Percentiles rank a stretch among this genome's conserved stretches.
Evolutionary conservation across 2,329 filamentous ascomycete species (phyloP).

Genomic region (Colletotrichum chrysophilum): DNA sequence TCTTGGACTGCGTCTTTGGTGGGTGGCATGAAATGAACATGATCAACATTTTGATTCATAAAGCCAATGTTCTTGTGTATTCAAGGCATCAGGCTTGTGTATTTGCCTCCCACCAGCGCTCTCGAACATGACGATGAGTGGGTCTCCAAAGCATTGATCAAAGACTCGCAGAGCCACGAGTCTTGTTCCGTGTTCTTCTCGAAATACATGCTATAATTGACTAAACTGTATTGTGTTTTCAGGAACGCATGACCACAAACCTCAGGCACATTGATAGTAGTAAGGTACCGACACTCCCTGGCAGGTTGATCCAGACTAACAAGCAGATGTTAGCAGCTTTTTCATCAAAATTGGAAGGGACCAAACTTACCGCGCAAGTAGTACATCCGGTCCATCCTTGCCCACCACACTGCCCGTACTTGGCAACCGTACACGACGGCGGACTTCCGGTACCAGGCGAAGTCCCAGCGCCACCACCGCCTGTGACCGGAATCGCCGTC

Average conservation of each 20-base stretch:
- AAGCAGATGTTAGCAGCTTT: background rate
- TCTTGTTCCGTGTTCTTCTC: background rate
- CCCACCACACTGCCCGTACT: constrained; percentile 45
- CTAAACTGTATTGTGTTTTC: rapidly evolving
- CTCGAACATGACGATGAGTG: background rate
- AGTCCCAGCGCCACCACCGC: background rate
- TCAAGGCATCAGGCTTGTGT: background rate
- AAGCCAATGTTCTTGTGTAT: background rate
- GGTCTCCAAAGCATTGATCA: background rate
- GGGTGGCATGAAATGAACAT: background rate
- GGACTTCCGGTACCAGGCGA: constrained; percentile 12
- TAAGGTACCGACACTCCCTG: background rate
- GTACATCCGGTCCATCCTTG: constrained; percentile 46
- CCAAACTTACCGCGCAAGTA: constrained; percentile 37
- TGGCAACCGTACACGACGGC: constrained; percentile 34
- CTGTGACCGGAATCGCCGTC: constrained; percentile 25
- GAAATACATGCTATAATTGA: background rate
- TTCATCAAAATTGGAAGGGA: constrained; percentile 28
- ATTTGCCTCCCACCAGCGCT: background rate
- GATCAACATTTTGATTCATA: background rate
- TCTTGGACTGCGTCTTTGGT: background rate
- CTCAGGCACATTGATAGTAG: background rate
- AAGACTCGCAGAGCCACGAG: background rate
- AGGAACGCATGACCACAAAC: rapidly evolving
- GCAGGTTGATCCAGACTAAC: background rate